Percentiles rank a stretch among this genome's conserved stretches.
Conservation (phyloP, 1,139 yeast genomes). For the Candida tetrigidarum region DNA sequence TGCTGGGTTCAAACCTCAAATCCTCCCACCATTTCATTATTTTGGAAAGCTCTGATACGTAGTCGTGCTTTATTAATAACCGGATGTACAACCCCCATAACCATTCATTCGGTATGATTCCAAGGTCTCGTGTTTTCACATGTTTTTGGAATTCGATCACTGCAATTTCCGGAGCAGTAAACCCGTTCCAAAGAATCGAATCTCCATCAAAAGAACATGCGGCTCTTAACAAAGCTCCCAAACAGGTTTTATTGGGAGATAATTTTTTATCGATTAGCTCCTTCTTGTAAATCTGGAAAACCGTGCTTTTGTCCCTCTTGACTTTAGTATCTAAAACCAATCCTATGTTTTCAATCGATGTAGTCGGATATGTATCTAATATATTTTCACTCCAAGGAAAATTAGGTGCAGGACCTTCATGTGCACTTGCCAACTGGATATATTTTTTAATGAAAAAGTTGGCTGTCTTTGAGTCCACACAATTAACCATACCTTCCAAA, state of each 20-base stretch:
- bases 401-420: conserved; percentile 12
- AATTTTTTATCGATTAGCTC: conserved; percentile 23
- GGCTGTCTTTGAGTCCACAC: background rate
- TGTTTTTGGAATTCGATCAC: conserved; percentile 56
- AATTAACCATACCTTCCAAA: conserved; percentile 14
- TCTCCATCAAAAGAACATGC: conserved; percentile 25
- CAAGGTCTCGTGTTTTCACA: conserved; percentile 25
- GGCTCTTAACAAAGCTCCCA: conserved; percentile 49
- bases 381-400: conserved; percentile 27
- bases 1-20: conserved; percentile 50
- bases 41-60: conserved; percentile 52
- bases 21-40: conserved; percentile 64
- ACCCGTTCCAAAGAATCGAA: conserved; percentile 45
- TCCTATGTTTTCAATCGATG: conserved; percentile 35
- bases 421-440: conserved; percentile 27
- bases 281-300: conserved; percentile 37
- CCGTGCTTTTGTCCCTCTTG: conserved; percentile 33
- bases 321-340: conserved; percentile 53
- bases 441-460: conserved; percentile 31
- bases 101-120: conserved; percentile 47
- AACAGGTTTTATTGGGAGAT: conserved; percentile 40
- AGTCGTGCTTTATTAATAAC: conserved; percentile 51
- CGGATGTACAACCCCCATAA: conserved; percentile 58
- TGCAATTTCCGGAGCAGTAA: conserved; percentile 64
- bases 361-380: conserved; percentile 23